Percentiles rank a stretch among this genome's conserved stretches.
phyloP scores from a whole-genome alignment of 1,284 basidiomycete genomes.

The Irpex sp. region DNA sequence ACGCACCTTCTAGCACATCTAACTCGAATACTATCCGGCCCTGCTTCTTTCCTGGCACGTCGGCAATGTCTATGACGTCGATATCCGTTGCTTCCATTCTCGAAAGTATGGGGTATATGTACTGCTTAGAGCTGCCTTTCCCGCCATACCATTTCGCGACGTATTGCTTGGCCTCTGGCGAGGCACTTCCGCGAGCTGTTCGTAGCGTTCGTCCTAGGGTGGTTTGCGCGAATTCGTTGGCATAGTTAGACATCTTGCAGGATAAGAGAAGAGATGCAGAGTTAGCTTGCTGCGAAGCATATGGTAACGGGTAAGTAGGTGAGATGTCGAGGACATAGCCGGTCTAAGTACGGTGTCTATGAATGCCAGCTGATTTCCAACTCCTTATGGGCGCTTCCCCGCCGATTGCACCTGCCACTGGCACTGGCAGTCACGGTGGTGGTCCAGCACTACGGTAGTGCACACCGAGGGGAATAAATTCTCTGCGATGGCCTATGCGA shows the following conservation, averaged over 20 bases:
- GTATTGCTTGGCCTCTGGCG: neutral
- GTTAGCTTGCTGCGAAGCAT: neutral
- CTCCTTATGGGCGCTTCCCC: neutral
- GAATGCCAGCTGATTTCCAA: neutral
- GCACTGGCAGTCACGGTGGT: neutral
- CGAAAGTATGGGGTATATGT: neutral
- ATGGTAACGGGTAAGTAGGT: neutral
- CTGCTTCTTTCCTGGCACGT: conserved; percentile 16
- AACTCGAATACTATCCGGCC: conserved; percentile 18
- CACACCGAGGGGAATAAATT: too few relatives aligned
- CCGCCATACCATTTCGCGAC: neutral
- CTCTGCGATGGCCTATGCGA: too few relatives aligned
- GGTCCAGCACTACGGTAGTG: too few relatives aligned
- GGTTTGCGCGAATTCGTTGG: neutral
- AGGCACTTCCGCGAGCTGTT: neutral
- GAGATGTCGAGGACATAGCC: neutral
- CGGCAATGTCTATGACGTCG: conserved; percentile 10
- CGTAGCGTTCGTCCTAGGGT: neutral
- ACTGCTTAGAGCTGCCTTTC: neutral
- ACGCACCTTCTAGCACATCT: conserved; percentile 15
- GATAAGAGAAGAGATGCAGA: neutral
- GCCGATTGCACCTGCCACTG: neutral
- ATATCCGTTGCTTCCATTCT: conserved; percentile 15
- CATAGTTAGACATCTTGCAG: neutral
- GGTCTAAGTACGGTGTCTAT: neutral